Evolutionary conservation across 495 filamentous ascomycete species (phyloP), one percentile per base, ranked within the genome.

Genomic region (Trichoderma erinaceum): DNA sequence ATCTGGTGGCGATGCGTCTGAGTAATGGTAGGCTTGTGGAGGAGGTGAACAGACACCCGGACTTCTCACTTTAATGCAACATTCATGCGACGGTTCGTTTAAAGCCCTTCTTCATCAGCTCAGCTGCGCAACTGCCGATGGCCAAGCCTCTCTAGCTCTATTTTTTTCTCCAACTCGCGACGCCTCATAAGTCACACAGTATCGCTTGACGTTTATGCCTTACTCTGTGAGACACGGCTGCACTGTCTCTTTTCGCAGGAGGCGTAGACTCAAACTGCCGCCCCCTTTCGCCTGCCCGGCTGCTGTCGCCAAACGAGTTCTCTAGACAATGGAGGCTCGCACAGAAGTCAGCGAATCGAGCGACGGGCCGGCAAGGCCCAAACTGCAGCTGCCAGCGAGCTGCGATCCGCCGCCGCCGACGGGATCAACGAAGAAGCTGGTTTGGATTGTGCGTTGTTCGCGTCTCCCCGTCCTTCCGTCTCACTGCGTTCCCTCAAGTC

Each of bases 331-430:
- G 63, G 63, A 65, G 41, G 12, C 32, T 41, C 63, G 63, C 56
- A 63, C 58, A 21, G 58, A 25, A 15, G 12, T 25, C 4, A 65
- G 32, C 63, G 32, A 44, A 29, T 41, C 27, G 25, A 61, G 56
- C 56, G 56, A 65, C 10, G 35, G 16, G 35, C 13, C 41, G 63
- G 21, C 29, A 2, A 44, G 67, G 68, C 48, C 69, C 38, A 82
- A 77, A 75, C 74, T 85, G 35, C 76, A 80, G 70, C 85, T 96
- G 56, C 92, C 92, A 1, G 79, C 88, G 35, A 93, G 89, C 70
- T 92, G 89, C 70, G 90, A 93, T 69, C 92, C 92, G 15, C 92
- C 91, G 2, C 81, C 86, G n/a, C 85, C 88, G 15, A 84, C 87
- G 65, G 88, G 88, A 66, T 89, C 90, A 7, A 81, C 85, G 4